Conservation (phyloP, 805 yeast species). For the Cyberlindnera lachancei region DNA sequence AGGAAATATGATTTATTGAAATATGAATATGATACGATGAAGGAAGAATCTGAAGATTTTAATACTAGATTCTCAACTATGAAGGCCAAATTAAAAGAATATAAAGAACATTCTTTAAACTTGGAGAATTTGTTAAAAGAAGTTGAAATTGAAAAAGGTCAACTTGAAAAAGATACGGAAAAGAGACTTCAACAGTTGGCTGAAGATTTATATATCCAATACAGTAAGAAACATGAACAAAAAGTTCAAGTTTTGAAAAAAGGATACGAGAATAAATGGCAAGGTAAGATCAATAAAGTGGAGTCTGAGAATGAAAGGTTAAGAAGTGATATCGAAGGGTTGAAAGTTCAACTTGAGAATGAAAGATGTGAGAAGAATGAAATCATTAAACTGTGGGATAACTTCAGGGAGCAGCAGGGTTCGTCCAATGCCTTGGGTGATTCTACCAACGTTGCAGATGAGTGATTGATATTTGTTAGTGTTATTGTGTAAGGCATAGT, state of each 20-base stretch:
- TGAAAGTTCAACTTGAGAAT: conserved; percentile 37
- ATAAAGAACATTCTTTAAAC: conserved; percentile 13
- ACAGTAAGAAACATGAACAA: conserved; percentile 68
- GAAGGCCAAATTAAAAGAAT: conserved; percentile 13
- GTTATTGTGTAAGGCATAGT: too few relatives aligned
- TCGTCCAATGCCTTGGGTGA: too few relatives aligned
- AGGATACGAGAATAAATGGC: conserved; percentile 49
- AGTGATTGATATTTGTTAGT: too few relatives aligned
- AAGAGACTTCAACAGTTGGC: conserved; percentile 55
- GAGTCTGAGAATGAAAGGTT: conserved; percentile 37
- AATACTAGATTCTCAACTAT: conserved; percentile 19
- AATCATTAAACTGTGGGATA: conserved; percentile 44
- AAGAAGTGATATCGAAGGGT: conserved; percentile 44
- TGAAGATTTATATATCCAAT: conserved; percentile 63
- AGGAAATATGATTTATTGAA: conserved; percentile 20
- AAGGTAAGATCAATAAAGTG: conserved; percentile 34
- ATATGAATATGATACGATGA: conserved; percentile 19
- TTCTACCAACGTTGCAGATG: too few relatives aligned
- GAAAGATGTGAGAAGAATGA: conserved; percentile 55
- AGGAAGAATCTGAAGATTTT: conserved; percentile 18
- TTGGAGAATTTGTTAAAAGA: conserved; percentile 22
- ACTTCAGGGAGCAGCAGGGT: conserved; percentile 14
- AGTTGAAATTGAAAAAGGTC: conserved; percentile 26
- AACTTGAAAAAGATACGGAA: conserved; percentile 43
- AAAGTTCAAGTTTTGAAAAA: conserved; percentile 57